Percentiles rank a stretch among this genome's conserved stretches.
Conservation (phyloP, 352 stramenopile species). For the Phytophthora macrochlamydospora region DNA sequence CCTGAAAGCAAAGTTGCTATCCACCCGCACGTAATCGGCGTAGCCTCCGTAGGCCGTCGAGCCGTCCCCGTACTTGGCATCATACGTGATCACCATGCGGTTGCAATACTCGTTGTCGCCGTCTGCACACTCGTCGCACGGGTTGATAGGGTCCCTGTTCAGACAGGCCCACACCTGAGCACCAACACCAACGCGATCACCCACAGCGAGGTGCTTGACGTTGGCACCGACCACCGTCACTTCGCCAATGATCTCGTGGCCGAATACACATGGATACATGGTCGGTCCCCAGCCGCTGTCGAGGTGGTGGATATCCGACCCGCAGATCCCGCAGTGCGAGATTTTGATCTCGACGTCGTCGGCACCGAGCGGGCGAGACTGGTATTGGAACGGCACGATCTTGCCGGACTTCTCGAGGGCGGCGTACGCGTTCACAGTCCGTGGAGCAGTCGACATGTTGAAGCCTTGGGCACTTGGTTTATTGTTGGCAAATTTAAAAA, state of each 20-base stretch:
- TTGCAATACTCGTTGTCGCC: background rate
- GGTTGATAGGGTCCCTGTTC: background rate
- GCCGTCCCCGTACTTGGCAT: conserved; percentile 40
- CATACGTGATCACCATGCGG: conserved; percentile 44
- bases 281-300: background rate
- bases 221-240: background rate
- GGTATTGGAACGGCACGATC: background rate
- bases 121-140: background rate
- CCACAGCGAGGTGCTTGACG: background rate
- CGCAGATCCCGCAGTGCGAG: conserved; percentile 1
- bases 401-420: background rate
- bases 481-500: background rate
- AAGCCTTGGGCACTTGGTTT: background rate
- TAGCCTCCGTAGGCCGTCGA: conserved; percentile 54
- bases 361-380: background rate
- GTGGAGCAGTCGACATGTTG: background rate
- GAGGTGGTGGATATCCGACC: background rate
- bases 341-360: background rate
- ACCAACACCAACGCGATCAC: background rate
- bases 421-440: background rate
- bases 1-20: conserved; percentile 56
- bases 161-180: background rate
- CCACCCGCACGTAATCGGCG: conserved; percentile 54
- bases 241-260: background rate
- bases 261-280: background rate